Percentiles rank a stretch among this genome's conserved stretches.
These are phyloP conservation scores for Amoebophrya sp. DNA, from an alignment of 169 alveolate genomes.

Conservation along the genomic window DNA sequence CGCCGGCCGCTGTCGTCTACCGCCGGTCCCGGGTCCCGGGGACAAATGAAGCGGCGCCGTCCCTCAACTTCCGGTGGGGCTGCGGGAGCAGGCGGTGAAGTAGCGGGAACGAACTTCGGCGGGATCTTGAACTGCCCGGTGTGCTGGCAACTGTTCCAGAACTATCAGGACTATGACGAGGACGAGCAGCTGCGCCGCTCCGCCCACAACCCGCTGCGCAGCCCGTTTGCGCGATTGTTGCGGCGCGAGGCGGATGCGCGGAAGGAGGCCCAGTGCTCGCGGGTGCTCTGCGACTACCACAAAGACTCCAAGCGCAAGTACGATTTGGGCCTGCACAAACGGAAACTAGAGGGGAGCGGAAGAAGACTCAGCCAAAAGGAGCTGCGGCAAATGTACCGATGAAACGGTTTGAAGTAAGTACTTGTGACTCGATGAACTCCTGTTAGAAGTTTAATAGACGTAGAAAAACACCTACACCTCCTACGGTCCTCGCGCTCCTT, in stretches of 20 bases:
- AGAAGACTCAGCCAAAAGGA: background rate
- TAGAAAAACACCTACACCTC: too few relatives aligned
- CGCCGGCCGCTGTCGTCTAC: too few relatives aligned
- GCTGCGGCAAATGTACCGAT: background rate
- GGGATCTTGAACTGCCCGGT: background rate
- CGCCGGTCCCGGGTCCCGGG: too few relatives aligned
- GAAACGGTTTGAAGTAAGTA: too few relatives aligned
- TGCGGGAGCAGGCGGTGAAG: too few relatives aligned
- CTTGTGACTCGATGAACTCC: too few relatives aligned
- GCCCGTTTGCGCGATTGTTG: background rate
- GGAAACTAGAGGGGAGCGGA: background rate
- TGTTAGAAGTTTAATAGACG: too few relatives aligned
- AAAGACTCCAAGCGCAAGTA: background rate
- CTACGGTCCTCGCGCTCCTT: too few relatives aligned
- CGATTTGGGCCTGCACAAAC: background rate
- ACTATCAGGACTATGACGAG: background rate
- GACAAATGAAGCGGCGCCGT: too few relatives aligned
- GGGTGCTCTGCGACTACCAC: background rate
- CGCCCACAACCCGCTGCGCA: background rate
- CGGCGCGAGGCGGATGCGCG: background rate
- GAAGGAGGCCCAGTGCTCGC: background rate
- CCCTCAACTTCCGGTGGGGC: too few relatives aligned
- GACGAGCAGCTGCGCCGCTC: background rate
- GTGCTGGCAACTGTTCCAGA: background rate
- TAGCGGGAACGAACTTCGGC: too few relatives aligned